phyloP scores from a whole-genome alignment of 2,329 filamentous ascomycete species.

The Colletotrichum sp. region DNA sequence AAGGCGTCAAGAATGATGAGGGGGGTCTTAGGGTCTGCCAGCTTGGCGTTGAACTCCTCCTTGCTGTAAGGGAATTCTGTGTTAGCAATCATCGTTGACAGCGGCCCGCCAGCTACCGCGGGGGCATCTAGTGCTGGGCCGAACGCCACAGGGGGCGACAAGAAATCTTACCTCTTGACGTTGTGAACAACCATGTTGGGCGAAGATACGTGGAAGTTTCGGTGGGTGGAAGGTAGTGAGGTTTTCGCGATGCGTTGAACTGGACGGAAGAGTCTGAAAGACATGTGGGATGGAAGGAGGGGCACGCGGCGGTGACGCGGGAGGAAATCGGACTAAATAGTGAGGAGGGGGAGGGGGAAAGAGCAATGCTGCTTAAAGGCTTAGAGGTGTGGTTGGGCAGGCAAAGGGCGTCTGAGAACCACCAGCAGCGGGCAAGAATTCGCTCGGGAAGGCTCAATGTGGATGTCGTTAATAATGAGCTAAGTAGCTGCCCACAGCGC shows the following conservation, averaged over 20 bases:
- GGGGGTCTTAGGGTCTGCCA: no score
- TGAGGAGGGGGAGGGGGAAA: background rate
- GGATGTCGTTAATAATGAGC: background rate
- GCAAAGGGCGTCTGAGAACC: background rate
- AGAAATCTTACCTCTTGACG: constrained; percentile 36
- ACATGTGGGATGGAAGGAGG: constrained; percentile 10
- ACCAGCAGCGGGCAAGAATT: background rate
- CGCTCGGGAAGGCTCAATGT: background rate
- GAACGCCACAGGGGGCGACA: no score
- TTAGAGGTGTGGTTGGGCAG: background rate
- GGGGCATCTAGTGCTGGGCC: no score
- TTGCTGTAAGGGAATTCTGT: constrained; percentile 45
- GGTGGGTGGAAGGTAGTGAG: background rate
- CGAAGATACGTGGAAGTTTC: constrained; percentile 40
- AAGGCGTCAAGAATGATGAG: constrained; percentile 63
- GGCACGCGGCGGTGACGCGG: background rate
- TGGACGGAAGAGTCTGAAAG: constrained; percentile 9
- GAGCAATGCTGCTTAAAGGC: background rate
- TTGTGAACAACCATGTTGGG: constrained; percentile 51
- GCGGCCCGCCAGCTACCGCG: rapidly evolving
- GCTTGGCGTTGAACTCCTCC: constrained; percentile 68
- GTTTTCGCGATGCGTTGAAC: constrained; percentile 16
- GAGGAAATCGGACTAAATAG: constrained; percentile 14
- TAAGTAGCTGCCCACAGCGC: background rate
- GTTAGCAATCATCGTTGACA: background rate